Evolutionary conservation across 1,139 yeast genomes (phyloP).

Genomic region (Kodamaea arcana): DNA sequence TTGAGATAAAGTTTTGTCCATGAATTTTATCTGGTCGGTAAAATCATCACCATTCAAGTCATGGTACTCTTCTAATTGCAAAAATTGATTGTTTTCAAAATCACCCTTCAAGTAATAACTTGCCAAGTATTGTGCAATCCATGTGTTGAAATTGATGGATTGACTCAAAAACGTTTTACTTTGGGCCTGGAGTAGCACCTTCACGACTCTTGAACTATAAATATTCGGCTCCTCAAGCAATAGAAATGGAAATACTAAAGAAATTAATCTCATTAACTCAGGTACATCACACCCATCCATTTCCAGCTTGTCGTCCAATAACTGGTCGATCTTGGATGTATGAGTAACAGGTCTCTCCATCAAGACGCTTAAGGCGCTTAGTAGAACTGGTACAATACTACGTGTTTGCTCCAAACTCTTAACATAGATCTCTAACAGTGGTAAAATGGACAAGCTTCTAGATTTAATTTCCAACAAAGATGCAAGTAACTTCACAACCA

Average conservation of each 20-base stretch:
- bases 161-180: conserved; percentile 5
- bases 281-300: conserved; percentile 5
- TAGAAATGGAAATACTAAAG: conserved; percentile 15
- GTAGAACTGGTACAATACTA: conserved; percentile 11
- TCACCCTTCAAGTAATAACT: conserved; percentile 22
- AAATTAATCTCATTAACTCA: conserved; percentile 14
- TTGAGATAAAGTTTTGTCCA: conserved; percentile 14
- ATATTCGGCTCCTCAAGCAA: conserved; percentile 1
- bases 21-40: conserved; percentile 7
- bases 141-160: conserved; percentile 23
- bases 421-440: conserved; percentile 10
- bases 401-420: conserved; percentile 3
- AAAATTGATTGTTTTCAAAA: conserved; percentile 9
- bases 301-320: conserved; percentile 15
- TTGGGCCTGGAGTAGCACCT: conserved; percentile 14
- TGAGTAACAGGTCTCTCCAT: conserved; percentile 4
- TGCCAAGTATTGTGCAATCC: conserved; percentile 45
- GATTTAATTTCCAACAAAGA: conserved; percentile 9
- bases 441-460: conserved; percentile 2
- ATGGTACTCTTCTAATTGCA: conserved; percentile 11
- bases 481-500: conserved; percentile 12
- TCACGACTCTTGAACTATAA: conserved; percentile 16
- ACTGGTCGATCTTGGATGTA: conserved; percentile 14
- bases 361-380: conserved; percentile 11
- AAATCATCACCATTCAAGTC: conserved; percentile 8